These are phyloP conservation scores for Penicillium nordicum DNA, from an alignment of 2,329 filamentous ascomycete species.

Conservation along the genomic window DNA sequence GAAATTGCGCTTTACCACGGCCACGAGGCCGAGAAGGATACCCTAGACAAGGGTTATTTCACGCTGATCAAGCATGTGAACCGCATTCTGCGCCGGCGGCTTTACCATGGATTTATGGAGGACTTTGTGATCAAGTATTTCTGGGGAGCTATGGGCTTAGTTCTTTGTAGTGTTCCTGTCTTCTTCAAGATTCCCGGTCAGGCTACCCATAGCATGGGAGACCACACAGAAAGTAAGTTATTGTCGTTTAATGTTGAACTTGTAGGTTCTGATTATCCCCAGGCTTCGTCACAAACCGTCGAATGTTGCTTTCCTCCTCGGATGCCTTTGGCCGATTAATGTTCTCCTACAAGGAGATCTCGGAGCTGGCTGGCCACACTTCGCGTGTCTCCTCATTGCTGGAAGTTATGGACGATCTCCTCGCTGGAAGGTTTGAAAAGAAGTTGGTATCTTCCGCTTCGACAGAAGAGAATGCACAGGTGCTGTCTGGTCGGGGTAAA, in stretches of 20 bases:
- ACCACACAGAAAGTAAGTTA: constrained; percentile 57
- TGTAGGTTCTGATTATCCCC: constrained; percentile 1
- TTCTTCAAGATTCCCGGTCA: constrained; percentile 88
- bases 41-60: constrained; percentile 96
- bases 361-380: constrained; percentile 92
- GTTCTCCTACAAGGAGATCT: constrained; percentile 98
- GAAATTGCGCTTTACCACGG: constrained; percentile 90
- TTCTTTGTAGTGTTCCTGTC: constrained; percentile 91
- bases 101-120: constrained; percentile 99
- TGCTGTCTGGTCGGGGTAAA: constrained; percentile 76
- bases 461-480: constrained; percentile 74
- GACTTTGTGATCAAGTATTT: constrained; percentile 99
- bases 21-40: constrained; percentile 92
- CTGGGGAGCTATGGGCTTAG: constrained; percentile 88
- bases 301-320: constrained; percentile 87
- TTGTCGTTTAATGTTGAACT: neutral
- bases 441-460: constrained; percentile 87
- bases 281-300: constrained; percentile 88
- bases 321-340: constrained; percentile 94
- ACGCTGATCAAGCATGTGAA: constrained; percentile 99
- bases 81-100: constrained; percentile 79
- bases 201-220: constrained; percentile 49
- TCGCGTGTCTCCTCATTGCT: constrained; percentile 85
- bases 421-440: constrained; percentile 89
- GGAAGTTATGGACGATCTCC: constrained; percentile 91